Percentiles rank a stretch among this genome's conserved stretches.
phyloP scores from a whole-genome alignment of 495 filamentous ascomycete genomes.

The Hypoxylon crocopeplum region DNA sequence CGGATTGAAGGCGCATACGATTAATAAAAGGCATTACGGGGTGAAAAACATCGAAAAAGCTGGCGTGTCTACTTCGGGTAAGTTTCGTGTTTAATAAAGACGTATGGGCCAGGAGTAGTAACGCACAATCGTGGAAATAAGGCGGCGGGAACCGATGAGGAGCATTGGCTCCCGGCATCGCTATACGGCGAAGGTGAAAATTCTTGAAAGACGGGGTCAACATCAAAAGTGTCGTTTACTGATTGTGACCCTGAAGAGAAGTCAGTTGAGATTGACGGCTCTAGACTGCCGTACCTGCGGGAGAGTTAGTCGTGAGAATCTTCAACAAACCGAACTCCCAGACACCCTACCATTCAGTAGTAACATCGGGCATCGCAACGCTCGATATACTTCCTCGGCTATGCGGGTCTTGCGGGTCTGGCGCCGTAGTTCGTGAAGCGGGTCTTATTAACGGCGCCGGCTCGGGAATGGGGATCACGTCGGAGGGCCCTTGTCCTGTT shows the following conservation, averaged over 20 bases:
- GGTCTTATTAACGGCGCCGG: background rate
- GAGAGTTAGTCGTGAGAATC: background rate
- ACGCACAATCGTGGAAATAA: constrained; percentile 1
- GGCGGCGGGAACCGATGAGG: background rate
- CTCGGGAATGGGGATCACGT: background rate
- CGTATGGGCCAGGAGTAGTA: background rate
- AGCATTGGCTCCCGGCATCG: background rate
- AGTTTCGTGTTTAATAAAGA: background rate
- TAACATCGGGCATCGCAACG: background rate
- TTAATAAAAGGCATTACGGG: constrained; percentile 12
- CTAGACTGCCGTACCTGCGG: background rate
- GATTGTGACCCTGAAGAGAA: constrained; percentile 8
- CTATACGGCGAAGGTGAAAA: constrained; percentile 4
- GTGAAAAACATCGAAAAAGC: constrained; percentile 9
- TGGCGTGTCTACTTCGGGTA: background rate
- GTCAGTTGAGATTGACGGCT: background rate
- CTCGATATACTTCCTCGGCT: constrained; percentile 2
- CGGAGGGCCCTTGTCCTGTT: background rate
- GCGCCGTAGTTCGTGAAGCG: background rate
- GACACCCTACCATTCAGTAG: background rate
- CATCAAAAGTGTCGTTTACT: constrained; percentile 7
- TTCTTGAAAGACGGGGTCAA: constrained; percentile 6
- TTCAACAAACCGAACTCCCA: background rate
- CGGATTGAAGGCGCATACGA: constrained; percentile 8
- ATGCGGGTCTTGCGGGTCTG: background rate